A percentile compares a stretch with the other conserved stretches of the same genome.
Conservation (phyloP, 208 protist genomes). For the Novymonas esmeraldas region DNA sequence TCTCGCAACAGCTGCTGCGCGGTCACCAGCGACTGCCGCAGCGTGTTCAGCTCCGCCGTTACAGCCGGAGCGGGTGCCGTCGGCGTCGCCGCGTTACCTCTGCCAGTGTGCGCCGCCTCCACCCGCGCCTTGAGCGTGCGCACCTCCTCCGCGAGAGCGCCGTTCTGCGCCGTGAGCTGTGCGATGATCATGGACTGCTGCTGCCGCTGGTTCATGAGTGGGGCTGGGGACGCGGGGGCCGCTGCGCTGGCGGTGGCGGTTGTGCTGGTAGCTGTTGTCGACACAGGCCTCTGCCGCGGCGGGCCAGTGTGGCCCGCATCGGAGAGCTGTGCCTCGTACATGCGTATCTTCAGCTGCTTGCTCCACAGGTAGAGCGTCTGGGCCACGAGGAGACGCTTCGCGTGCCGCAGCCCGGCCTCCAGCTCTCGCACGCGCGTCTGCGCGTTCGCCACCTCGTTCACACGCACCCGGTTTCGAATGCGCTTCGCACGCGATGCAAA, state of each 20-base stretch:
- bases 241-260: not conserved
- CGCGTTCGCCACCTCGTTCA: conserved; percentile 69
- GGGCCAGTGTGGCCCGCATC: not conserved
- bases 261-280: not conserved
- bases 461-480: conserved; percentile 62
- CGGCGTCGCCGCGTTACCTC: not conserved
- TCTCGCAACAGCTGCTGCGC: conserved; percentile 40
- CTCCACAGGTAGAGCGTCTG: conserved; percentile 82
- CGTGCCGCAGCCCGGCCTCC: conserved; percentile 43
- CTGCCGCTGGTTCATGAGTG: conserved; percentile 25
- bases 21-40: conserved; percentile 25
- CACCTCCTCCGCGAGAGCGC: conserved; percentile 44
- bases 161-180: conserved; percentile 57
- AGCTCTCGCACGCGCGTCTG: conserved; percentile 54
- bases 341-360: conserved; percentile 46
- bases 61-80: not conserved
- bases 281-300: not conserved
- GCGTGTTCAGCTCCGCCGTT: conserved; percentile 13
- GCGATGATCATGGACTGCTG: conserved; percentile 68
- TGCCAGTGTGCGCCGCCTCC: conserved; percentile 15
- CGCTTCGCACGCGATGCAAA: conserved; percentile 73
- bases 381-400: conserved; percentile 46
- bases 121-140: conserved; percentile 23
- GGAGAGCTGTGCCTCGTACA: conserved; percentile 31
- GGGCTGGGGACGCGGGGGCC: not conserved